Percentiles rank a stretch among this genome's conserved stretches.
Conservation (phyloP, 768 basidiomycete genomes). For the Trametes cinnabarina region DNA sequence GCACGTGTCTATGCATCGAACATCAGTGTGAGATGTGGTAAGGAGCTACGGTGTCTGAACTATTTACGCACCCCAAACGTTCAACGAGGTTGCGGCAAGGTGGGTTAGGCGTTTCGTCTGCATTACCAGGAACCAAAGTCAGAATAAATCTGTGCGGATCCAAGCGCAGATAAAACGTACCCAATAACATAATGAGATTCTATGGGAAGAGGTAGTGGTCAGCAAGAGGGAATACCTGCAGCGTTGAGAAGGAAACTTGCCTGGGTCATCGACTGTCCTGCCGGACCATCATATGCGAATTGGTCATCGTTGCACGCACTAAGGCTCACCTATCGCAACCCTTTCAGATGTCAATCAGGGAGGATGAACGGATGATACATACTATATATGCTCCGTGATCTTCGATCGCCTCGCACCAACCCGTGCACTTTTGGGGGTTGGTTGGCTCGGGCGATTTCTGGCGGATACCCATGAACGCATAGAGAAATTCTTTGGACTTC, state of each 20-base stretch:
- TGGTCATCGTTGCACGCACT: constrained; percentile 24
- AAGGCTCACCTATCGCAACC: constrained; percentile 12
- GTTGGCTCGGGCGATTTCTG: not conserved
- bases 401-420: constrained; percentile 11
- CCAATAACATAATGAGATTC: not conserved
- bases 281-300: constrained; percentile 16
- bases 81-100: not conserved
- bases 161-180: no score
- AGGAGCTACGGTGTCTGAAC: not conserved
- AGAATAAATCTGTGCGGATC: no score
- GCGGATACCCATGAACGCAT: not conserved
- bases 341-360: not conserved
- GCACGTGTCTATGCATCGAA: not conserved
- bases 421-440: constrained; percentile 9
- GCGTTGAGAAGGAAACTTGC: not conserved
- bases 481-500: not conserved
- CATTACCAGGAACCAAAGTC: not conserved
- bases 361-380: not conserved
- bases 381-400: not conserved
- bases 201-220: not conserved
- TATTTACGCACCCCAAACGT: not conserved
- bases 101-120: constrained; percentile 8
- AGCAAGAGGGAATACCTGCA: not conserved
- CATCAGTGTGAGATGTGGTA: not conserved
- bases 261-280: constrained; percentile 15